Evolutionary conservation across 108 stramenopile genomes (phyloP).

Genomic region (Ochromonas danica): DNA sequence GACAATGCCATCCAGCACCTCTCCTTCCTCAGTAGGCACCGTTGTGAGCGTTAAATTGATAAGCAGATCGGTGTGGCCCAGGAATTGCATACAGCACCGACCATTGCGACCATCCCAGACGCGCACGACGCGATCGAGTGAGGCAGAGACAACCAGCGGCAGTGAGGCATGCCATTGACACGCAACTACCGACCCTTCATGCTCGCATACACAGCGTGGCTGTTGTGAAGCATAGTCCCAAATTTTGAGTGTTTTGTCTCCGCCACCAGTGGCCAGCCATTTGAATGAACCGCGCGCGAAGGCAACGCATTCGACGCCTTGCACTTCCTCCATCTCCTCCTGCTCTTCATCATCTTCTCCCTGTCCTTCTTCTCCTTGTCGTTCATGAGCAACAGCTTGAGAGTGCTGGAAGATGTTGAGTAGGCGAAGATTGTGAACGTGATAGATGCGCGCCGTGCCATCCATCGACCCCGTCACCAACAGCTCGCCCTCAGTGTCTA

Average conservation of each 20-base stretch:
- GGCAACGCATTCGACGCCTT: conserved; percentile 80
- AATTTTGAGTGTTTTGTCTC: conserved; percentile 75
- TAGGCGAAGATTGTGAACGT: conserved; percentile 73
- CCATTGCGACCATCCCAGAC: conserved; percentile 88
- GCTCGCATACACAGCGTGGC: conserved; percentile 44
- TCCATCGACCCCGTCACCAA: conserved; percentile 70
- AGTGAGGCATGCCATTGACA: conserved; percentile 73
- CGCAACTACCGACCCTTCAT: conserved; percentile 45
- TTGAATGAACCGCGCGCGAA: conserved; percentile 63
- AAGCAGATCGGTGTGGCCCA: conserved; percentile 78
- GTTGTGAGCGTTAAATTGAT: conserved; percentile 66
- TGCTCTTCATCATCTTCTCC: conserved; percentile 50
- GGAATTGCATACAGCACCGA: conserved; percentile 56
- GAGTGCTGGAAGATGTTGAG: conserved; percentile 70
- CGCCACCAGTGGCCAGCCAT: conserved; percentile 80
- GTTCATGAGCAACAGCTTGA: conserved; percentile 24
- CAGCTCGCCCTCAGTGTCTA: conserved; percentile 45
- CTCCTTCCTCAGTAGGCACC: conserved; percentile 38
- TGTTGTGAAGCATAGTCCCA: conserved; percentile 69
- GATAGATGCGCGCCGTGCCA: conserved; percentile 80
- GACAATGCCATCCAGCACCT: conserved; percentile 58
- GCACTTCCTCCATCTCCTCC: conserved; percentile 61
- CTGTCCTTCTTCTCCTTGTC: no score
- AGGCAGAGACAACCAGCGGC: conserved; percentile 69
- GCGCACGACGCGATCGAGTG: conserved; percentile 71